Conservation (phyloP, 2,329 filamentous ascomycete species). For the Rutstroemia sydowiana region DNA sequence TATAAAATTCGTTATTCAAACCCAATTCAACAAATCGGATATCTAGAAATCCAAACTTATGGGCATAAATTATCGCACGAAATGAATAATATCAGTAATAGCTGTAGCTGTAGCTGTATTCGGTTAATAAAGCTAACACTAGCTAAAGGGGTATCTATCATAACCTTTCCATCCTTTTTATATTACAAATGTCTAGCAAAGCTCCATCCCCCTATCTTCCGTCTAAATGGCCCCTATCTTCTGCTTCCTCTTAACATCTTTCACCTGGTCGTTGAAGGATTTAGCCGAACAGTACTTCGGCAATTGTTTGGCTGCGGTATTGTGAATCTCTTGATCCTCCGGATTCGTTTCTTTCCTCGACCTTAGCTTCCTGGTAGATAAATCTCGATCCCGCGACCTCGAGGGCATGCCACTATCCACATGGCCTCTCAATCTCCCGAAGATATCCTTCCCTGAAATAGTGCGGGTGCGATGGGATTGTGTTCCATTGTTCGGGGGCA, state of each 20-base stretch:
- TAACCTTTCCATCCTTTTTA: no score
- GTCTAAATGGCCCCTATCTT: background rate
- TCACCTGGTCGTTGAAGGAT: background rate
- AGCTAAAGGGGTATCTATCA: no score
- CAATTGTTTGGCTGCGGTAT: slow-evolving; percentile 3
- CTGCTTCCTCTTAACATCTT: background rate
- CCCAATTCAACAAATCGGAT: no score
- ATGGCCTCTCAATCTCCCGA: slow-evolving; percentile 4
- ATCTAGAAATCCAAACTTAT: no score
- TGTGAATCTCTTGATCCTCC: background rate
- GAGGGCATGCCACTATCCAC: background rate
- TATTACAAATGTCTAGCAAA: no score
- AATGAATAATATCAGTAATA: no score
- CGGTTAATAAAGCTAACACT: no score
- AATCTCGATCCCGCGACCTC: background rate
- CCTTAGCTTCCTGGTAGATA: background rate
- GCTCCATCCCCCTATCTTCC: no score
- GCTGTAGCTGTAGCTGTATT: no score
- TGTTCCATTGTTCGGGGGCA: background rate
- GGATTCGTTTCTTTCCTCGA: slow-evolving; percentile 1
- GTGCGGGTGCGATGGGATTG: background rate
- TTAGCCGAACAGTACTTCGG: slow-evolving; percentile 7
- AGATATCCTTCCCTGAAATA: slow-evolving; percentile 18
- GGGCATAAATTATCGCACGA: no score
- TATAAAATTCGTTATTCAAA: no score